Evolutionary conservation across 2,329 filamentous ascomycete species (phyloP).

Genomic region (Penicillium decumbens): DNA sequence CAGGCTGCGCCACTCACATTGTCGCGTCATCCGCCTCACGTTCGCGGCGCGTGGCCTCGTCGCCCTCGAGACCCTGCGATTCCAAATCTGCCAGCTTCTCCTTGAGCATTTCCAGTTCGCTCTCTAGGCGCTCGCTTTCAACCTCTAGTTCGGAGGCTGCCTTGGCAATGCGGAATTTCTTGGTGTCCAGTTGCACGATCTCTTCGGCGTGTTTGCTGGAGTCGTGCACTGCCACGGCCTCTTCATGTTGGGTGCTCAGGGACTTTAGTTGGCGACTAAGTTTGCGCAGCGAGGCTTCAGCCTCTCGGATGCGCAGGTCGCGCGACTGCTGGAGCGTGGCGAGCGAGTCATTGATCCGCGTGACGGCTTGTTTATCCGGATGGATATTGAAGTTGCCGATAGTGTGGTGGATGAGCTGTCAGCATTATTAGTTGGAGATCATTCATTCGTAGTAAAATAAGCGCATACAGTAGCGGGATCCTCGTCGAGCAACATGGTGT

Average conservation of each 20-base stretch:
- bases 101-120: constrained; percentile 69
- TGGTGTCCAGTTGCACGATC: constrained; percentile 82
- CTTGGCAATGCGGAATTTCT: constrained; percentile 94
- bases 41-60: constrained; percentile 48
- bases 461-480: constrained; percentile 72
- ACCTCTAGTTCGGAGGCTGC: constrained; percentile 82
- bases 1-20: constrained; percentile 32
- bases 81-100: constrained; percentile 77
- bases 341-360: constrained; percentile 78
- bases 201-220: constrained; percentile 73
- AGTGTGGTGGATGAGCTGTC: constrained; percentile 81
- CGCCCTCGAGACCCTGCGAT: constrained; percentile 77
- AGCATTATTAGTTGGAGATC: background rate
- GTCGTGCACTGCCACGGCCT: constrained; percentile 70
- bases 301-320: constrained; percentile 67
- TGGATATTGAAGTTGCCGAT: constrained; percentile 92
- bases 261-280: constrained; percentile 72
- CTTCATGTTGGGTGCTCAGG: constrained; percentile 69
- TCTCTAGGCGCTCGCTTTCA: constrained; percentile 85
- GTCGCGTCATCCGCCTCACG: constrained; percentile 50
- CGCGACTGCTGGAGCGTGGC: constrained; percentile 79
- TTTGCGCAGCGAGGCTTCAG: constrained; percentile 63
- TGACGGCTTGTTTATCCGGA: constrained; percentile 77
- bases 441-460: background rate
- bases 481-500: constrained; percentile 86